Evolutionary conservation across 495 filamentous ascomycete genomes (phyloP).

Genomic region (Symbiotaphrina buchneri): DNA sequence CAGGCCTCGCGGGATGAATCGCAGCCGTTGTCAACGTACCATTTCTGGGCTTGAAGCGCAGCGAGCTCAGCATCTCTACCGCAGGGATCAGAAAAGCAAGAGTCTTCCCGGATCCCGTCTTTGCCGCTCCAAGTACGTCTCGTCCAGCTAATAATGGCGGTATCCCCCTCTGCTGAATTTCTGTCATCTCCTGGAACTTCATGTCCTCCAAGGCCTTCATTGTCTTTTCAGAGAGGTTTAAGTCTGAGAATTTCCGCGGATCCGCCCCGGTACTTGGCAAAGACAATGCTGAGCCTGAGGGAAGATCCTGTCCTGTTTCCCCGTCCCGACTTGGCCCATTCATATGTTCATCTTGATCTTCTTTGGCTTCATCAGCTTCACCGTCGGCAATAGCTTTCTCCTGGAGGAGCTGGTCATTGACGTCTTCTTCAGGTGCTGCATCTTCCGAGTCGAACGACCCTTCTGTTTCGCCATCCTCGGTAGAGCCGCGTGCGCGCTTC

Average conservation of each 20-base stretch:
- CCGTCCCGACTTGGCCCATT: constrained; percentile 1
- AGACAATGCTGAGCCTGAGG: constrained; percentile 24
- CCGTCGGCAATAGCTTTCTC: constrained; percentile 5
- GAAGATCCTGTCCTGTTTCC: constrained; percentile 18
- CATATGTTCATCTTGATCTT: constrained; percentile 1
- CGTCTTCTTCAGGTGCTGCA: constrained; percentile 3
- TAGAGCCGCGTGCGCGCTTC: constrained; percentile 9
- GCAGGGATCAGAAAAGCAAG: constrained; percentile 87
- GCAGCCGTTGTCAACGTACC: constrained; percentile 15
- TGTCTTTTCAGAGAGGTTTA: constrained; percentile 71
- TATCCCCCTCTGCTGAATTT: constrained; percentile 77
- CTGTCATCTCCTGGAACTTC: constrained; percentile 88
- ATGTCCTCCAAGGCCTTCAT: constrained; percentile 76
- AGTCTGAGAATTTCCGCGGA: constrained; percentile 46
- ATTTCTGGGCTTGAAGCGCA: constrained; percentile 71
- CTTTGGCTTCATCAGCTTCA: constrained; percentile 4
- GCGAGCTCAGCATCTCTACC: constrained; percentile 76
- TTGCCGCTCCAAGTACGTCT: constrained; percentile 89
- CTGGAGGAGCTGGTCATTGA: neutral
- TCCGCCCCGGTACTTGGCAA: constrained; percentile 30
- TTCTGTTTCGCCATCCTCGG: neutral
- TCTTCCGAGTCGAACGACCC: neutral
- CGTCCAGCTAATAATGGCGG: constrained; percentile 73
- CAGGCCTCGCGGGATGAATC: neutral
- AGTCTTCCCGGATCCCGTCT: constrained; percentile 94